These are phyloP conservation scores for Trichoderma sp. DNA, from an alignment of 2,329 filamentous ascomycete genomes.

Conservation along the genomic window DNA sequence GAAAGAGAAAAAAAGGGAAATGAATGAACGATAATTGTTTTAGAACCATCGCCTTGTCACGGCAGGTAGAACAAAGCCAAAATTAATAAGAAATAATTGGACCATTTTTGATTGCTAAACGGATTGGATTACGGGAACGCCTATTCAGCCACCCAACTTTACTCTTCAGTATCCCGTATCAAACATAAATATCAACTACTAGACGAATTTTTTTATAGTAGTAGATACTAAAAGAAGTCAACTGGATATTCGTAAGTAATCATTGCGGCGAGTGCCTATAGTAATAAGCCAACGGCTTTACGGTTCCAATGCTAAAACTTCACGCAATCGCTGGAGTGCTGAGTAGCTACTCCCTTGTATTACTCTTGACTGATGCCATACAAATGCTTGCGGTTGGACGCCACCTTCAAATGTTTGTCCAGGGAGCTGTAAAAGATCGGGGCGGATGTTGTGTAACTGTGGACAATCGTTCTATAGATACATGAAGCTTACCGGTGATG, in stretches of 20 bases:
- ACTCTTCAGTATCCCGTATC: background rate
- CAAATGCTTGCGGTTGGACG: background rate
- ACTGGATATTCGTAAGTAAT: no score
- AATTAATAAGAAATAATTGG: background rate
- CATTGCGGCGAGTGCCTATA: background rate
- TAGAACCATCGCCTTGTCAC: background rate
- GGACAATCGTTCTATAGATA: background rate
- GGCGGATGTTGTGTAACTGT: background rate
- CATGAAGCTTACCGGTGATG: background rate
- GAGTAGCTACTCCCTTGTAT: background rate
- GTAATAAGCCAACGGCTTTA: background rate
- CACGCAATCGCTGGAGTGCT: background rate
- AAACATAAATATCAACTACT: no score
- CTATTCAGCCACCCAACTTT: background rate
- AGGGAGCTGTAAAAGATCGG: background rate
- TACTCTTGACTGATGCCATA: background rate
- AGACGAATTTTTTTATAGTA: no score
- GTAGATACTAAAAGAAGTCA: no score
- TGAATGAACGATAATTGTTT: background rate
- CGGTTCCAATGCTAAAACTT: background rate
- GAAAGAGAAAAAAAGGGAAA: background rate
- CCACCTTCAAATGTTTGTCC: background rate
- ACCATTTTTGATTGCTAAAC: background rate
- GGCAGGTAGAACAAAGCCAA: background rate
- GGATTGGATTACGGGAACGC: background rate